phyloP scores from a whole-genome alignment of 192 early-diverging fungal species.

The Linnemannia exigua region DNA sequence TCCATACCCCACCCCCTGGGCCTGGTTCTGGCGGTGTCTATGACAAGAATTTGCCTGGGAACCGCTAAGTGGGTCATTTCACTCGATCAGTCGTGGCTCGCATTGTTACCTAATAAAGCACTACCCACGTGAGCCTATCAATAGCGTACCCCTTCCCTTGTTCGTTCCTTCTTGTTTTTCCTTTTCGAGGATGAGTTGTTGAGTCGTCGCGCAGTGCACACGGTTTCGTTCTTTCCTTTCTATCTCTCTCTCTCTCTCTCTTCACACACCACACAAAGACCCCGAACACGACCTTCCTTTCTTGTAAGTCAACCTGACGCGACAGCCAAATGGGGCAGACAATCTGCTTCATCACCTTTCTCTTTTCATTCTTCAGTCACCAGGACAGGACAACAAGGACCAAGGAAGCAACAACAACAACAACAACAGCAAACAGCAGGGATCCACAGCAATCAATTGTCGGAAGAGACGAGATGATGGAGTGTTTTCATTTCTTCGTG shows the following conservation, averaged over 20 bases:
- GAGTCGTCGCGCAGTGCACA: too few relatives aligned
- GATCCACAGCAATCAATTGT: neutral
- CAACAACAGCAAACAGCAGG: neutral
- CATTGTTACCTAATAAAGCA: neutral
- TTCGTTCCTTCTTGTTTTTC: neutral
- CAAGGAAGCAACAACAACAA: neutral
- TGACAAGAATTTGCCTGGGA: neutral
- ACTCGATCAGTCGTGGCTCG: neutral
- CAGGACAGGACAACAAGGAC: neutral
- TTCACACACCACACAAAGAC: neutral
- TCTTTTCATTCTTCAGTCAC: neutral
- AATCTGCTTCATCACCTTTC: neutral
- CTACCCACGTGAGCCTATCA: neutral
- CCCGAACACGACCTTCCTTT: neutral
- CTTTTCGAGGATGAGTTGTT: slow-evolving; percentile 8
- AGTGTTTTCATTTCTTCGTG: neutral
- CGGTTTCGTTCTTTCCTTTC: neutral
- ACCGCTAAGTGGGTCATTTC: neutral
- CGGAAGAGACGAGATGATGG: neutral
- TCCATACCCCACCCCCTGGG: neutral
- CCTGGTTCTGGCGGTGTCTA: neutral
- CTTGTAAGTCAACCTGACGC: slow-evolving; percentile 6
- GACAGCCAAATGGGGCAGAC: neutral
- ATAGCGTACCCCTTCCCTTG: neutral
- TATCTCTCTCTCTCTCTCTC: neutral